Evolutionary conservation across 2,329 filamentous ascomycete species (phyloP).

Genomic region (Botrytis tulipae): DNA sequence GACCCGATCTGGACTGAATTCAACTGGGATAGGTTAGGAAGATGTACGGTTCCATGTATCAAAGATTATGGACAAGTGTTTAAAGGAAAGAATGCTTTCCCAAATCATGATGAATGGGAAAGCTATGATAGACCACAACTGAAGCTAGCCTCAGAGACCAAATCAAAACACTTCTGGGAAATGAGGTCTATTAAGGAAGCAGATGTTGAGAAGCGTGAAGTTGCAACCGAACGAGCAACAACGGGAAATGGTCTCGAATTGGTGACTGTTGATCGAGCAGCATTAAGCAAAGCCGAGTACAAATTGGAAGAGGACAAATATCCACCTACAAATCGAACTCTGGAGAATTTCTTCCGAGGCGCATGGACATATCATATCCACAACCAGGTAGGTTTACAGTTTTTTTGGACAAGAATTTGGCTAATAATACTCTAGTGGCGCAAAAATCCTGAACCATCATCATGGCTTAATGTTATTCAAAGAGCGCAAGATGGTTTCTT

Average conservation of each 20-base stretch:
- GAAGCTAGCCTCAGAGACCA: slow-evolving; percentile 33
- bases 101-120: slow-evolving; percentile 52
- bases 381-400: slow-evolving; percentile 48
- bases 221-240: slow-evolving; percentile 24
- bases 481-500: slow-evolving; percentile 55
- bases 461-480: slow-evolving; percentile 53
- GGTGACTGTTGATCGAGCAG: slow-evolving; percentile 30
- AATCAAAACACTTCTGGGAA: slow-evolving; percentile 33
- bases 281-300: slow-evolving; percentile 44
- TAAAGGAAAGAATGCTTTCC: slow-evolving; percentile 46
- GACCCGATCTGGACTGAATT: slow-evolving; percentile 59
- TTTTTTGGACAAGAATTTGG: slow-evolving; percentile 7
- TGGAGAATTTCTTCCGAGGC: slow-evolving; percentile 56
- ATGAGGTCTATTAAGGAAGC: slow-evolving; percentile 25
- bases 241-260: slow-evolving; percentile 14
- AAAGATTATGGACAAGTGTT: slow-evolving; percentile 53
- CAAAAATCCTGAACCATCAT: slow-evolving; percentile 55
- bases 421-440: slow-evolving; percentile 45
- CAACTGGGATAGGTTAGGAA: slow-evolving; percentile 51
- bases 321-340: slow-evolving; percentile 54
- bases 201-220: slow-evolving; percentile 22
- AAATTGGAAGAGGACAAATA: slow-evolving; percentile 50
- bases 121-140: slow-evolving; percentile 48
- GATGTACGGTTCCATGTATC: slow-evolving; percentile 54
- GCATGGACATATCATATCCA: slow-evolving; percentile 58